Conservation (phyloP, 2,329 filamentous ascomycete species). For the Ambrosiella xylebori region DNA sequence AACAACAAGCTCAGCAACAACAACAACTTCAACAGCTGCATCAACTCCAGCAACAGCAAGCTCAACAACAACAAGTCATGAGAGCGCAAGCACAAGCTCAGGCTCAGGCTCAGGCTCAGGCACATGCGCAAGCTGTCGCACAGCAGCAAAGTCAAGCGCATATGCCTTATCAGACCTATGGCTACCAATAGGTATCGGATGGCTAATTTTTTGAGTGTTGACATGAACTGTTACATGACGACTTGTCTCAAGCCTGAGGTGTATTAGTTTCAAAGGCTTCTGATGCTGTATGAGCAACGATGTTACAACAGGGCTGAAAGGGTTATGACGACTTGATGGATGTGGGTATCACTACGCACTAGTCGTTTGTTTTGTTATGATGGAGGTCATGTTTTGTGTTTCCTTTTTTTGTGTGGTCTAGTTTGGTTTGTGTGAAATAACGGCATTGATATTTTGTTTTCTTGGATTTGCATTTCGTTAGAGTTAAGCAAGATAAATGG, state of each 20-base stretch:
- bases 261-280: too few relatives aligned
- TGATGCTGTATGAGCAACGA: too few relatives aligned
- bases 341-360: background rate
- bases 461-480: background rate
- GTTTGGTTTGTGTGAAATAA: background rate
- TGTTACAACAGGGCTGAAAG: too few relatives aligned
- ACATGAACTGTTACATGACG: too few relatives aligned
- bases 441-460: background rate
- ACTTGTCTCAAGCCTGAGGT: background rate
- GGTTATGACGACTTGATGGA: background rate
- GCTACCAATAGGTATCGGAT: background rate
- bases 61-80: slow-evolving; percentile 19
- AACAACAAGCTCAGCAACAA: slow-evolving; percentile 28
- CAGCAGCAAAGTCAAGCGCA: slow-evolving; percentile 5
- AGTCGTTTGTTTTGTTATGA: background rate
- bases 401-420: background rate
- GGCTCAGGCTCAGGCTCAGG: slow-evolving; percentile 9
- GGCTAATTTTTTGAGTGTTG: background rate
- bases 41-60: slow-evolving; percentile 23
- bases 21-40: slow-evolving; percentile 7
- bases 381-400: background rate
- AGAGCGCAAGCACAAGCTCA: slow-evolving; percentile 6
- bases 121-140: slow-evolving; percentile 2
- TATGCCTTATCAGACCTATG: background rate
- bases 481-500: background rate